These are phyloP conservation scores for Phaeosphaeriaceae sp. DNA, from an alignment of 2,329 filamentous ascomycete genomes.

Conservation along the genomic window DNA sequence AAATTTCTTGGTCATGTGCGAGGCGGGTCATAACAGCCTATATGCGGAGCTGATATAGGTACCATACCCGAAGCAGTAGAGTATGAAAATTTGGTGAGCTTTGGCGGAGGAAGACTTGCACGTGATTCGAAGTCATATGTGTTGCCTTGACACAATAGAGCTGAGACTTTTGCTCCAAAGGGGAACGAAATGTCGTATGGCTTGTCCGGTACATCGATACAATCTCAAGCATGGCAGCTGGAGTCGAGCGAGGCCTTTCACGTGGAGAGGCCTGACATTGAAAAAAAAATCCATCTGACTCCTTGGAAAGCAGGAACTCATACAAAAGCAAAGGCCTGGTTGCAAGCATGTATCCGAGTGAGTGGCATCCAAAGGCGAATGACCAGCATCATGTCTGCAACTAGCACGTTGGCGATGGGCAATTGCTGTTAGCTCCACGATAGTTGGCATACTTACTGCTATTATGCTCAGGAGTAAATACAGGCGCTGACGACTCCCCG, in stretches of 20 bases:
- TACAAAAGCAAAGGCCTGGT: too few relatives aligned
- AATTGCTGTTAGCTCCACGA: neutral
- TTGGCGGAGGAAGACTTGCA: neutral
- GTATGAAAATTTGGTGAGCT: neutral
- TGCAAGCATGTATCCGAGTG: neutral
- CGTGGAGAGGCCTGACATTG: too few relatives aligned
- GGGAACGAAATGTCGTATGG: neutral
- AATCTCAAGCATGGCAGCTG: too few relatives aligned
- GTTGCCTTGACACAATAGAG: neutral
- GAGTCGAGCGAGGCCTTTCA: too few relatives aligned
- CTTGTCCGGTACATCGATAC: too few relatives aligned
- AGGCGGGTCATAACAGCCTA: conserved; percentile 19
- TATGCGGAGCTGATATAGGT: conserved; percentile 22
- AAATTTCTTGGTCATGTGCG: conserved; percentile 10
- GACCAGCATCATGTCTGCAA: neutral
- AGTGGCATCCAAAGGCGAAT: neutral
- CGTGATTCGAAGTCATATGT: neutral
- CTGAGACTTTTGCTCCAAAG: neutral
- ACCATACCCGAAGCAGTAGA: conserved; percentile 3
- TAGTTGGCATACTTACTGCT: neutral
- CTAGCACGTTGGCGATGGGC: neutral
- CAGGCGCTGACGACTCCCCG: neutral
- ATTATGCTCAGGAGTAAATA: neutral
- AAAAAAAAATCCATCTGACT: too few relatives aligned
- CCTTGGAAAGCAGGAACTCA: too few relatives aligned